Percentiles rank a stretch among this genome's conserved stretches.
These are phyloP conservation scores for Lactarius hengduanensis DNA, from an alignment of 768 basidiomycete genomes.

Conservation along the genomic window DNA sequence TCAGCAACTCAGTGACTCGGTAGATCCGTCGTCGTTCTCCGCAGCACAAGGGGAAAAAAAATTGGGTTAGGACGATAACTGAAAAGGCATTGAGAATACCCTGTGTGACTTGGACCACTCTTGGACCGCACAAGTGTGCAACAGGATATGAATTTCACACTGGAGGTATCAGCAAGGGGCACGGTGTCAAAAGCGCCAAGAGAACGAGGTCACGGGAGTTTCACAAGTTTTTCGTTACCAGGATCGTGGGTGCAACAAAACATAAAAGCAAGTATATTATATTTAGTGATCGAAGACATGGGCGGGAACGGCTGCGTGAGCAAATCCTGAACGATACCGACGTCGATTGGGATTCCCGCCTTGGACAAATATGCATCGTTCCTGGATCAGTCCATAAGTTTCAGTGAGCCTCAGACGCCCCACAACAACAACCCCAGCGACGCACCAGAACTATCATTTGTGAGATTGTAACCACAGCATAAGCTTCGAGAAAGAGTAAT, in stretches of 20 bases:
- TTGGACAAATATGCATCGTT: slow-evolving; percentile 50
- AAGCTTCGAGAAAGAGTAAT: neutral
- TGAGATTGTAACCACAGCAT: slow-evolving; percentile 6
- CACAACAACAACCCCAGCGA: neutral
- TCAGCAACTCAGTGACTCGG: neutral
- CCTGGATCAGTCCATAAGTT: slow-evolving; percentile 35
- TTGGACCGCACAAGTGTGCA: neutral
- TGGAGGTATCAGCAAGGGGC: neutral
- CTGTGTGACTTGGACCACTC: neutral
- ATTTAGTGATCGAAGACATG: slow-evolving; percentile 30
- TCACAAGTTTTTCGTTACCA: neutral
- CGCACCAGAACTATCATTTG: slow-evolving; percentile 49
- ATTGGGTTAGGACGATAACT: neutral
- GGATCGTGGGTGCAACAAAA: neutral
- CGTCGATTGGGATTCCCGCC: slow-evolving; percentile 44
- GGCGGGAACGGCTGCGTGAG: slow-evolving; percentile 33
- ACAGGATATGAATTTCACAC: neutral
- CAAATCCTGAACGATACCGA: slow-evolving; percentile 41
- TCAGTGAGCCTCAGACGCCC: neutral
- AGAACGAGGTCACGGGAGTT: neutral
- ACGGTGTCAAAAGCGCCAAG: neutral
- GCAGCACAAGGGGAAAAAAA: neutral
- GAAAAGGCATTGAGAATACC: neutral
- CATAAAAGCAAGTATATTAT: slow-evolving; percentile 5
- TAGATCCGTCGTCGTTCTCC: neutral